Conservation (phyloP, 2,329 filamentous ascomycete species). For the Corinectria fuckeliana region DNA sequence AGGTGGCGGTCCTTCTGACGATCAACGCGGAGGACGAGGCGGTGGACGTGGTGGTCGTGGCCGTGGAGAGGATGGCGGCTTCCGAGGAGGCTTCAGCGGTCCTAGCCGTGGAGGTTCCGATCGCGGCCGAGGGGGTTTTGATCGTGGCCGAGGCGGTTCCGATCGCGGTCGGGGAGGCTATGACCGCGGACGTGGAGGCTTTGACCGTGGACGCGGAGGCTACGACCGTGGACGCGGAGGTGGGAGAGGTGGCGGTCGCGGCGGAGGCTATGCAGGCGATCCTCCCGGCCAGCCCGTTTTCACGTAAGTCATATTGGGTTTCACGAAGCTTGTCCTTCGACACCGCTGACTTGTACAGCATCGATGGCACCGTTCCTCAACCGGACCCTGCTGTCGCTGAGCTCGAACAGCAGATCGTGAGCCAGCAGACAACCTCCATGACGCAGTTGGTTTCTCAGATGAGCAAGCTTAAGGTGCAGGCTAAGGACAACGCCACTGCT, state of each 20-base stretch:
- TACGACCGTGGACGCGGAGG: slow-evolving; percentile 31
- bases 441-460: slow-evolving; percentile 45
- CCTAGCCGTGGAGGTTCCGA: slow-evolving; percentile 14
- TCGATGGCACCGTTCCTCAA: slow-evolving; percentile 26
- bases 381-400: slow-evolving; percentile 39
- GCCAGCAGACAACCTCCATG: slow-evolving; percentile 36
- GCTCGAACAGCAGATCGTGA: slow-evolving; percentile 51
- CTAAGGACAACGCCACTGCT: slow-evolving; percentile 17
- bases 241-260: slow-evolving; percentile 13
- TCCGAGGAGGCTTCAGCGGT: slow-evolving; percentile 24
- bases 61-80: slow-evolving; percentile 22
- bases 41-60: slow-evolving; percentile 29
- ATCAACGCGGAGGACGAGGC: slow-evolving; percentile 23
- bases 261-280: slow-evolving; percentile 19
- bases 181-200: slow-evolving; percentile 29
- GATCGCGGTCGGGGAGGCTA: slow-evolving; percentile 13
- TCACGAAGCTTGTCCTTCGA: neutral
- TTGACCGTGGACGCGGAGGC: slow-evolving; percentile 25
- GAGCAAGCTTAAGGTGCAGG: slow-evolving; percentile 42
- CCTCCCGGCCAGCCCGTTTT: slow-evolving; percentile 21
- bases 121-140: slow-evolving; percentile 14
- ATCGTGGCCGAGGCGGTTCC: slow-evolving; percentile 21
- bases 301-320: slow-evolving; percentile 23
- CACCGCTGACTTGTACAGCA: slow-evolving; percentile 28
- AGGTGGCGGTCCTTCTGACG: slow-evolving; percentile 26